These are phyloP conservation scores for Beauveria brongniartii DNA, from an alignment of 2,329 filamentous ascomycete genomes.

Conservation along the genomic window DNA sequence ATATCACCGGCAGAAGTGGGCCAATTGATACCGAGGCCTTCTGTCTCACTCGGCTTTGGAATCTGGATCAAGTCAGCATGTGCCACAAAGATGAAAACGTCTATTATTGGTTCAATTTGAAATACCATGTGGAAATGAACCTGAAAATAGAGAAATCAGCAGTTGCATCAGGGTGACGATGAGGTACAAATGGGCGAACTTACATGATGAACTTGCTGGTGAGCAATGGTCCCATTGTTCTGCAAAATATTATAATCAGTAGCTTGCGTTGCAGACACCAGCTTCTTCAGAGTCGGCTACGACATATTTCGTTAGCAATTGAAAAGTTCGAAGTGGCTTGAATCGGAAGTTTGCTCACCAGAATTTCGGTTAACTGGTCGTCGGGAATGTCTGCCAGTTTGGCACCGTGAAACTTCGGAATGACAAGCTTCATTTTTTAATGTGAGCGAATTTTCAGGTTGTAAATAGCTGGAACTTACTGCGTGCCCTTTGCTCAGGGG, in stretches of 20 bases:
- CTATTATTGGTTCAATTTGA: no score
- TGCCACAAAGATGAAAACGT: no score
- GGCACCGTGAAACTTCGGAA: conserved; percentile 88
- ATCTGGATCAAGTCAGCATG: conserved; percentile 48
- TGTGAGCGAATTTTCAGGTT: background rate
- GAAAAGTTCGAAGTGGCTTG: background rate
- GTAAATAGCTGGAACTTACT: conserved; percentile 41
- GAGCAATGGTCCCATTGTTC: conserved; percentile 88
- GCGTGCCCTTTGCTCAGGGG: conserved; percentile 84
- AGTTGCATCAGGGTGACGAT: conserved; percentile 2
- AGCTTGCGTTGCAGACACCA: conserved; percentile 68
- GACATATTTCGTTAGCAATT: background rate
- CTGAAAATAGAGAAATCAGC: conserved; percentile 20
- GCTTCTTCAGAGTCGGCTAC: conserved; percentile 61
- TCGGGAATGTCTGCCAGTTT: conserved; percentile 93
- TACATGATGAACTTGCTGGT: conserved; percentile 90
- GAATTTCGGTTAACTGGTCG: conserved; percentile 71
- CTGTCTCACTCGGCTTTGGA: conserved; percentile 77
- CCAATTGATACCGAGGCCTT: conserved; percentile 78
- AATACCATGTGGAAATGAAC: conserved; percentile 88
- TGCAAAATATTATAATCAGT: conserved; percentile 88
- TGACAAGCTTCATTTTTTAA: conserved; percentile 70
- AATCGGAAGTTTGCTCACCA: conserved; percentile 43
- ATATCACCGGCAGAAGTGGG: conserved; percentile 68
- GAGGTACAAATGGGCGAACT: conserved; percentile 23